A percentile compares a stretch with the other conserved stretches of the same genome.
Conservation (phyloP, 2,329 filamentous ascomycete genomes). For the Colletotrichum truncatum region DNA sequence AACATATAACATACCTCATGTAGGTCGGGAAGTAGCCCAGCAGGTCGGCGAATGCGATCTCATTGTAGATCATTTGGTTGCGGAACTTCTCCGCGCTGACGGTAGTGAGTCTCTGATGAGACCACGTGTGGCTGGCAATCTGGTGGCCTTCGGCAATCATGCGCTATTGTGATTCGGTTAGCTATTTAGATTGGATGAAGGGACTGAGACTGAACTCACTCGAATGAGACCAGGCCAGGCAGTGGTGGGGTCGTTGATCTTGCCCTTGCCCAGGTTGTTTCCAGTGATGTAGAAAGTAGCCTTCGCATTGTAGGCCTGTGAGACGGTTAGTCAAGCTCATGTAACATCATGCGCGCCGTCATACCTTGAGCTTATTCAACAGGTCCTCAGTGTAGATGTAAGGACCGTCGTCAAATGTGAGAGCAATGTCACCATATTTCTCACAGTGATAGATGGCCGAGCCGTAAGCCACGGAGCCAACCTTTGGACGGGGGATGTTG, state of each 20-base stretch:
- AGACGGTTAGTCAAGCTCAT: neutral
- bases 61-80: slow-evolving; percentile 61
- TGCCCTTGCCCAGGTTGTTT: slow-evolving; percentile 50
- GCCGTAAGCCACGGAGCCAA: slow-evolving; percentile 66
- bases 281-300: slow-evolving; percentile 71
- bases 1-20: slow-evolving; percentile 48
- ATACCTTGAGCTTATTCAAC: slow-evolving; percentile 53
- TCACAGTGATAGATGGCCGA: slow-evolving; percentile 64
- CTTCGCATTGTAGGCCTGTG: slow-evolving; percentile 62
- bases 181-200: neutral
- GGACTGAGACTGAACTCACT: slow-evolving; percentile 34
- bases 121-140: slow-evolving; percentile 67
- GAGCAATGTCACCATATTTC: slow-evolving; percentile 62
- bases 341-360: neutral
- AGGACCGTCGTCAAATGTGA: slow-evolving; percentile 59
- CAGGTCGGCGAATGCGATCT: slow-evolving; percentile 64
- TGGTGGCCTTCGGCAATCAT: slow-evolving; percentile 67
- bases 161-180: slow-evolving; percentile 38
- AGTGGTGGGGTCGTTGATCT: slow-evolving; percentile 58
- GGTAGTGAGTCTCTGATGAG: slow-evolving; percentile 43
- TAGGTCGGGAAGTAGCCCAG: slow-evolving; percentile 65
- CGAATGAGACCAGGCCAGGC: slow-evolving; percentile 47
- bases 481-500: slow-evolving; percentile 57
- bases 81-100: slow-evolving; percentile 39
- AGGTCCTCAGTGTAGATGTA: slow-evolving; percentile 51